Percentiles rank a stretch among this genome's conserved stretches.
These are phyloP conservation scores for Daldinia grandis DNA, from an alignment of 495 filamentous ascomycete species.

Conservation along the genomic window DNA sequence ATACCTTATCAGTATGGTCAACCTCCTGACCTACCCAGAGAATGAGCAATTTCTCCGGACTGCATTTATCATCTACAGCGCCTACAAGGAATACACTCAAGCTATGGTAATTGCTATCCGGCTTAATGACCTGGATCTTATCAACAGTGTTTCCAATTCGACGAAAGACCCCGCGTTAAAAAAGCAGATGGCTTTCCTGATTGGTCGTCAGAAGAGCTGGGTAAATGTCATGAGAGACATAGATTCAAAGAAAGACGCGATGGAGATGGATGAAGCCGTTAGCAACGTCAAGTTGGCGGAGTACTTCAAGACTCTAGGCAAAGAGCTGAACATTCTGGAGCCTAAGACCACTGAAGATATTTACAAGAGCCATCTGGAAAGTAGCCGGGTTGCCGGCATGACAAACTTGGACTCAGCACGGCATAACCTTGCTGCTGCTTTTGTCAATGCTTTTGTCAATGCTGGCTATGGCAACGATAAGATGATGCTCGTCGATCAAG, in stretches of 20 bases:
- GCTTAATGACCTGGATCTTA: conserved; percentile 84
- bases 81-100: conserved; percentile 89
- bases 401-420: conserved; percentile 95
- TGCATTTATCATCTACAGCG: conserved; percentile 89
- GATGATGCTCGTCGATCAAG: conserved; percentile 87
- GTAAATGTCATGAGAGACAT: conserved; percentile 70
- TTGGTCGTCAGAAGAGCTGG: conserved; percentile 89
- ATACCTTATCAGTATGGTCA: conserved; percentile 99
- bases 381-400: conserved; percentile 85
- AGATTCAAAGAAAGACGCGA: conserved; percentile 63
- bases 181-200: conserved; percentile 94
- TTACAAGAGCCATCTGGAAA: conserved; percentile 99
- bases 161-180: conserved; percentile 83
- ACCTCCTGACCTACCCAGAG: conserved; percentile 94
- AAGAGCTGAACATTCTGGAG: conserved; percentile 96
- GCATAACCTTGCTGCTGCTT: conserved; percentile 94
- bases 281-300: conserved; percentile 88
- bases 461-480: conserved; percentile 95
- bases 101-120: conserved; percentile 94
- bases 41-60: conserved; percentile 92
- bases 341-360: conserved; percentile 98
- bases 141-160: conserved; percentile 78
- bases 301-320: conserved; percentile 91
- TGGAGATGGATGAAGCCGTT: conserved; percentile 79
- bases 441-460: conserved; percentile 97